Conservation (phyloP, 176 grass and related monocot genomes). For the Oryza glaberrima region DNA sequence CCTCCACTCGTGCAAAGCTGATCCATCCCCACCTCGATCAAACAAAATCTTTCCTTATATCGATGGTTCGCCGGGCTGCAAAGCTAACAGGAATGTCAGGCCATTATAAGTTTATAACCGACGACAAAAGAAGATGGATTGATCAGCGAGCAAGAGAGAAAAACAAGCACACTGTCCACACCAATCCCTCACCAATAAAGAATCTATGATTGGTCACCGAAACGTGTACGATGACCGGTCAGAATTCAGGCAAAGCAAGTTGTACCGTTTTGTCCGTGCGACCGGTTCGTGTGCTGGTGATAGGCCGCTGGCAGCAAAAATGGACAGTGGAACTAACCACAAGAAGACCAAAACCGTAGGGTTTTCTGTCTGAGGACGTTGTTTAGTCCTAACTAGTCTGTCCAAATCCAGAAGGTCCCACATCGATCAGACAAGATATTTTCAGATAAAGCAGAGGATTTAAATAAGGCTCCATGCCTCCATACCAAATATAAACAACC, state of each 20-base stretch:
- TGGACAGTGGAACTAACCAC: constrained; percentile 14
- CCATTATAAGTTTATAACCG: neutral
- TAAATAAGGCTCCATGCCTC: neutral
- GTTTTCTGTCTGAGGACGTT: neutral
- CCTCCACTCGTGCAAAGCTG: neutral
- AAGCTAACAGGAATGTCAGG: constrained; percentile 20
- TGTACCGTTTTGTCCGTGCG: neutral
- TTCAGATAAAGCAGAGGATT: neutral
- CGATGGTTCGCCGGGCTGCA: constrained; percentile 28
- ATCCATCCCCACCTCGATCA: constrained; percentile 24
- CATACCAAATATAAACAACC: neutral
- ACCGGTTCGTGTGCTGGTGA: constrained; percentile 34
- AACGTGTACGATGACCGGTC: neutral
- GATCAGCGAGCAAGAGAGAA: neutral
- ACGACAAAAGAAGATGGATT: neutral
- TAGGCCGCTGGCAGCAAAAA: neutral
- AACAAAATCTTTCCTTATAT: neutral
- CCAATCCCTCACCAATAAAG: constrained; percentile 21
- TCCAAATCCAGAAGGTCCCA: neutral
- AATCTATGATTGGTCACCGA: neutral
- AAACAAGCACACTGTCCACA: neutral
- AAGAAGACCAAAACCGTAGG: constrained; percentile 1
- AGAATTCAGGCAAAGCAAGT: neutral
- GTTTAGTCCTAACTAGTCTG: neutral
- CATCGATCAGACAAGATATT: neutral